A percentile compares a stretch with the other conserved stretches of the same genome.
Conservation (phyloP, 805 yeast genomes). For the Ogataea populi-albae region DNA sequence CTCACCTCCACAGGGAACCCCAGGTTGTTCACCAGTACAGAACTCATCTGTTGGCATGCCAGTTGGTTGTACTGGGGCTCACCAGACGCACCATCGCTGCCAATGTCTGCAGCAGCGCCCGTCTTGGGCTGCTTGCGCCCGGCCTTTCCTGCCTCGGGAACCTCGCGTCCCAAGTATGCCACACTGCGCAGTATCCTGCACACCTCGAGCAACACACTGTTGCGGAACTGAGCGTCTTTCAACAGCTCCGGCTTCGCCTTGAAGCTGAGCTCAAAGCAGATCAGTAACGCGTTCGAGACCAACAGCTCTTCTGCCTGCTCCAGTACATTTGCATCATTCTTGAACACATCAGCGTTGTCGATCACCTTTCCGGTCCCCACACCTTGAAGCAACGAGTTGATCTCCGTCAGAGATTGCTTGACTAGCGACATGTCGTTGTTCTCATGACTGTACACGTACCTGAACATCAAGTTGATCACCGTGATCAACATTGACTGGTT, state of each 20-base stretch:
- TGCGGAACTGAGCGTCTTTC: slow-evolving; percentile 76
- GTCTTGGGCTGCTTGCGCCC: slow-evolving; percentile 19
- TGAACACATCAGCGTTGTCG: slow-evolving; percentile 56
- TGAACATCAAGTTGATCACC: slow-evolving; percentile 61
- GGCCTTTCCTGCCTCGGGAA: slow-evolving; percentile 27
- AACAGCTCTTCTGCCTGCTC: slow-evolving; percentile 73
- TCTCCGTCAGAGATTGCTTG: slow-evolving; percentile 65
- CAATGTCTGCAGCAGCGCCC: slow-evolving; percentile 2
- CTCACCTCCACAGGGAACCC: slow-evolving; percentile 59
- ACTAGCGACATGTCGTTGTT: slow-evolving; percentile 61
- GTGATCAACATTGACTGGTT: slow-evolving; percentile 60
- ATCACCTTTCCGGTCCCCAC: slow-evolving; percentile 69
- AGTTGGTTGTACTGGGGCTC: slow-evolving; percentile 26
- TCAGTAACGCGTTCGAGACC: slow-evolving; percentile 61
- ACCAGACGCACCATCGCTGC: slow-evolving; percentile 16
- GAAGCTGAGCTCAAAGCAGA: slow-evolving; percentile 79
- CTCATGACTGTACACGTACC: slow-evolving; percentile 53
- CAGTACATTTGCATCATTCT: slow-evolving; percentile 41
- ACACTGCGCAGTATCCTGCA: slow-evolving; percentile 66
- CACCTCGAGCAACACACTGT: slow-evolving; percentile 66
- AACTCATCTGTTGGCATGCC: slow-evolving; percentile 30
- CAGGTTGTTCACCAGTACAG: slow-evolving; percentile 49
- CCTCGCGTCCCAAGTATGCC: slow-evolving; percentile 35
- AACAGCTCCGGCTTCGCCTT: slow-evolving; percentile 61
- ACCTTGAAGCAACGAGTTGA: slow-evolving; percentile 58